Percentiles rank a stretch among this genome's conserved stretches.
Conservation (phyloP, 331 rosid species). For the Stylosanthes scabra region DNA sequence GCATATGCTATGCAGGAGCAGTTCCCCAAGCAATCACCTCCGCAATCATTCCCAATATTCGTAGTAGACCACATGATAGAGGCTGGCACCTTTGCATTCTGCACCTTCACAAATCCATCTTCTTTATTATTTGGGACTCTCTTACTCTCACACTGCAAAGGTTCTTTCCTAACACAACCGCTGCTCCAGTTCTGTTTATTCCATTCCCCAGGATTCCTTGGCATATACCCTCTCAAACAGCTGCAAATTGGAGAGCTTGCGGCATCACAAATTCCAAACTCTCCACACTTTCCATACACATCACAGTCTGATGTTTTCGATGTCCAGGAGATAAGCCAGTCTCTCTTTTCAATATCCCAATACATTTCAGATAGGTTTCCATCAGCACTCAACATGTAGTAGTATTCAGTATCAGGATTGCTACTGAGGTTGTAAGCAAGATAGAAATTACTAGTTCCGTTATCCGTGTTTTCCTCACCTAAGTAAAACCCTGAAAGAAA, state of each 20-base stretch:
- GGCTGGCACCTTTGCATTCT: slow-evolving; percentile 47
- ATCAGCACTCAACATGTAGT: background rate
- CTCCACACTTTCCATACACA: slow-evolving; percentile 23
- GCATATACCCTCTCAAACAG: slow-evolving; percentile 24
- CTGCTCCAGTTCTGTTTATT: slow-evolving; percentile 12
- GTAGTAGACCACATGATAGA: background rate
- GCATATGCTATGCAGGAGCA: slow-evolving; percentile 30
- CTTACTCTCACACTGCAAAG: background rate
- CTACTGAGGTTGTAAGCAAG: background rate
- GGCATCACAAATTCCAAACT: slow-evolving; percentile 44
- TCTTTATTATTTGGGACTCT: background rate
- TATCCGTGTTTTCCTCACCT: background rate
- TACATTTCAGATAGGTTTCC: background rate
- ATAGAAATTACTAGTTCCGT: background rate
- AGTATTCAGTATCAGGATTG: background rate
- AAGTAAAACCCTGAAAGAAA: background rate
- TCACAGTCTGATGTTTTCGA: slow-evolving; percentile 3
- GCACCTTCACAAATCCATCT: slow-evolving; percentile 36
- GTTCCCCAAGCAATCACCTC: slow-evolving; percentile 18
- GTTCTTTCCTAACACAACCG: slow-evolving; percentile 16
- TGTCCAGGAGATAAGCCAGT: too few species aligned
- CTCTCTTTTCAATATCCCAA: slow-evolving; percentile 8
- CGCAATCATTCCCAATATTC: background rate
- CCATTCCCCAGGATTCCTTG: background rate
- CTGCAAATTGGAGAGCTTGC: slow-evolving; percentile 14